Conservation (phyloP, 352 stramenopile genomes). For the Globisporangium emineosum region DNA sequence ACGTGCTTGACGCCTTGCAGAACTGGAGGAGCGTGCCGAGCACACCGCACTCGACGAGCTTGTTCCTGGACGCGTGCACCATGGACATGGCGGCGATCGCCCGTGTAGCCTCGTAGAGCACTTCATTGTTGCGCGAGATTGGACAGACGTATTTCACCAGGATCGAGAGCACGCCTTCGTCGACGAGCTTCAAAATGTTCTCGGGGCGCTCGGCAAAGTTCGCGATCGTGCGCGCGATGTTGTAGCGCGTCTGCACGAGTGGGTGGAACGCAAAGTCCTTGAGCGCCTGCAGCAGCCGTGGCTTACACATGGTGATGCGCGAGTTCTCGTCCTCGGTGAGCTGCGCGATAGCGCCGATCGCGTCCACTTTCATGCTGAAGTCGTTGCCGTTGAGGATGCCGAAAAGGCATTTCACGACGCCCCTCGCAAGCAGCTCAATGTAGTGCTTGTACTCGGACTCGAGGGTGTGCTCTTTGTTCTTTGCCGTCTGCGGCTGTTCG, state of each 20-base stretch:
- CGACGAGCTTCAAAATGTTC: conserved; percentile 71
- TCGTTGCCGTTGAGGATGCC: conserved; percentile 65
- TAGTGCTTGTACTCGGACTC: conserved; percentile 66
- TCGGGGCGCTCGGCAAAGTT: conserved; percentile 71
- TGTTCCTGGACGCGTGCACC: conserved; percentile 51
- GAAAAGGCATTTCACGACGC: conserved; percentile 71
- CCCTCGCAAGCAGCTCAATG: conserved; percentile 66
- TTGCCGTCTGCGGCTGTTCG: background rate
- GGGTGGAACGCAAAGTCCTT: conserved; percentile 68
- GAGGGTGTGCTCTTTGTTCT: background rate
- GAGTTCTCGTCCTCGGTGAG: conserved; percentile 60
- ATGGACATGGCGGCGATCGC: conserved; percentile 61
- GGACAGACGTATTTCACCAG: conserved; percentile 73
- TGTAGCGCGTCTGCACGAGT: conserved; percentile 47
- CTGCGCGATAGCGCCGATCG: conserved; percentile 60
- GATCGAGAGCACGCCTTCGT: conserved; percentile 56
- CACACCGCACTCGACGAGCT: conserved; percentile 60
- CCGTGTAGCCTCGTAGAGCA: conserved; percentile 53
- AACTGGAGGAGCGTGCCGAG: conserved; percentile 56
- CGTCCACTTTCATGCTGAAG: conserved; percentile 70
- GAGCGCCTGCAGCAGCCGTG: conserved; percentile 49
- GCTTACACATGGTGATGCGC: conserved; percentile 69
- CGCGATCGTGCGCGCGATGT: conserved; percentile 70
- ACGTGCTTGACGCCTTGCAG: conserved; percentile 40
- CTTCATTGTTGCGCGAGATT: conserved; percentile 43